Percentiles rank a stretch among this genome's conserved stretches.
These are phyloP conservation scores for Meyerozyma sp. DNA, from an alignment of 1,139 yeast genomes.

Conservation along the genomic window DNA sequence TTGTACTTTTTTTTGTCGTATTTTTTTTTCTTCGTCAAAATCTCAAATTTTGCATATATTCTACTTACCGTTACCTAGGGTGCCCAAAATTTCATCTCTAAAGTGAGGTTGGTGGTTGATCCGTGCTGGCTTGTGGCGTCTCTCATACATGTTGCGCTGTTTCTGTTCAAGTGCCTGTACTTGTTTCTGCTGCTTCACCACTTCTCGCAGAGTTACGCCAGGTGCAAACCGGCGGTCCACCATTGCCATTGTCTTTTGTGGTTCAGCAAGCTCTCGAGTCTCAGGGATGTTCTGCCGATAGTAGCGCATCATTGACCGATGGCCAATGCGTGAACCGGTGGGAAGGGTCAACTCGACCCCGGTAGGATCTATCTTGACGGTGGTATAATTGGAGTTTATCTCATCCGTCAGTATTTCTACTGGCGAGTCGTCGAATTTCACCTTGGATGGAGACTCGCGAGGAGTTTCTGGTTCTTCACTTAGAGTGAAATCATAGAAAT, in stretches of 20 bases:
- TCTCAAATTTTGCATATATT: neutral
- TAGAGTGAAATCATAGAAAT: slow-evolving; percentile 38
- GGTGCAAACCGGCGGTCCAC: slow-evolving; percentile 39
- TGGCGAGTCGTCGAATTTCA: neutral
- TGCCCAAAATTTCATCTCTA: slow-evolving; percentile 34
- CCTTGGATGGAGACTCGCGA: neutral
- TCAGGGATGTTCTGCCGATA: slow-evolving; percentile 34
- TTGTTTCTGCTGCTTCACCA: slow-evolving; percentile 32
- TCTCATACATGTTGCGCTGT: slow-evolving; percentile 19
- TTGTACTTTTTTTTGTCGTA: neutral
- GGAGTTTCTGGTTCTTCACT: slow-evolving; percentile 9
- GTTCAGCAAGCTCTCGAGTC: slow-evolving; percentile 22
- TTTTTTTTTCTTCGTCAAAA: neutral
- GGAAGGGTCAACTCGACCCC: slow-evolving; percentile 43
- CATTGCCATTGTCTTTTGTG: slow-evolving; percentile 31
- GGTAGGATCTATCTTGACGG: slow-evolving; percentile 31
- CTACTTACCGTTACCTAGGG: slow-evolving; percentile 3
- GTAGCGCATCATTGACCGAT: slow-evolving; percentile 40
- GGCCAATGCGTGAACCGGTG: slow-evolving; percentile 46
- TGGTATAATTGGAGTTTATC: slow-evolving; percentile 23
- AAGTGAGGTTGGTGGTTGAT: slow-evolving; percentile 34
- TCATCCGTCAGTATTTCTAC: neutral
- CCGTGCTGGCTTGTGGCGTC: slow-evolving; percentile 22
- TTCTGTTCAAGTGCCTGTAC: slow-evolving; percentile 20
- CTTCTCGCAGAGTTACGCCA: slow-evolving; percentile 26